These are phyloP conservation scores for Westerdykella ornata DNA, from an alignment of 2,329 filamentous ascomycete genomes.

Conservation along the genomic window DNA sequence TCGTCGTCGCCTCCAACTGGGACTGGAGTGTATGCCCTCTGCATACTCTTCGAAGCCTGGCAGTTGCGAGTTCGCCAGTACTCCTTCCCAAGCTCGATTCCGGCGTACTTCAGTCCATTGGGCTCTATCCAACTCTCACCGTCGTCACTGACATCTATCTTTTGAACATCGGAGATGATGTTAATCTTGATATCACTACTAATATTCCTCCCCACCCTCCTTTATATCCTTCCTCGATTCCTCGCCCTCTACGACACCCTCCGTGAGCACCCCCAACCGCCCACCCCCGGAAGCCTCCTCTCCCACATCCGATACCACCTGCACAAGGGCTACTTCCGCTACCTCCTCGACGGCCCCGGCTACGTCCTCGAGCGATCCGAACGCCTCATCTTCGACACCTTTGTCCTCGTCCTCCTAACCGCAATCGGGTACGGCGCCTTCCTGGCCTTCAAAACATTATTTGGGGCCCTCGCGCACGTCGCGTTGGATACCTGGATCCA, in stretches of 20 bases:
- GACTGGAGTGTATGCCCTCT: too few species aligned
- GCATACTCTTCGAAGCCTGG: too few species aligned
- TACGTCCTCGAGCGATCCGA: conserved; percentile 5
- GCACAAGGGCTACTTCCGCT: conserved; percentile 6
- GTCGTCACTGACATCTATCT: too few species aligned
- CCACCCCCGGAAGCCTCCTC: neutral
- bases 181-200: too few species aligned
- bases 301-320: conserved; percentile 1
- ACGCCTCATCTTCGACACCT: conserved; percentile 3
- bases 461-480: too few species aligned
- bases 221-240: neutral
- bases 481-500: too few species aligned
- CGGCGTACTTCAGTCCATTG: too few species aligned
- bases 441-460: neutral
- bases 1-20: too few species aligned
- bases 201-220: neutral
- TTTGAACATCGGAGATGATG: too few species aligned
- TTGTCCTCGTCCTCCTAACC: conserved; percentile 1
- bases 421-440: neutral
- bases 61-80: too few species aligned
- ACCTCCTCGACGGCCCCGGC: conserved; percentile 3
- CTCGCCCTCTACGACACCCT: conserved; percentile 4
- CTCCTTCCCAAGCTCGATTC: too few species aligned
- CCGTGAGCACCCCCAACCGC: neutral
- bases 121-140: too few species aligned